A percentile compares a stretch with the other conserved stretches of the same genome.
Conservation (phyloP, 2,329 filamentous ascomycete genomes). For the Stromatinia cepivora region DNA sequence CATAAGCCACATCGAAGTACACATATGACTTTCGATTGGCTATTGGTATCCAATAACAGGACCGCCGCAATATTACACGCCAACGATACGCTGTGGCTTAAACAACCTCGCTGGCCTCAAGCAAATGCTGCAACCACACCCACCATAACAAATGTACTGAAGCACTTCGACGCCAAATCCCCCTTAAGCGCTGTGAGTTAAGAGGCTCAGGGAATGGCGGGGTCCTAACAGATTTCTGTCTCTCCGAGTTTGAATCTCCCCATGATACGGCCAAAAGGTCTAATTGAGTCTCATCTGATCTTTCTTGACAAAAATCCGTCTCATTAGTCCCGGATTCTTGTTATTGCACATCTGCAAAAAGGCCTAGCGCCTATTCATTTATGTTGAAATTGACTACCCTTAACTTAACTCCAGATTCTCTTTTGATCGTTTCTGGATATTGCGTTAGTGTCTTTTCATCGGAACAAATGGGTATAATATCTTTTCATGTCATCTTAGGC, state of each 20-base stretch:
- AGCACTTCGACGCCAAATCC: too few species aligned
- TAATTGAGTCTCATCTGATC: neutral
- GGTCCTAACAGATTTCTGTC: too few species aligned
- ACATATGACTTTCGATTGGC: neutral
- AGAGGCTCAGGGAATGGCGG: too few species aligned
- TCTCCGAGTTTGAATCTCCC: too few species aligned
- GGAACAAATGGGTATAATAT: neutral
- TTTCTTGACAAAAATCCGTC: neutral
- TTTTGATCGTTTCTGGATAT: neutral
- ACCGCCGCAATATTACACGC: neutral
- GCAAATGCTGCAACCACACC: too few species aligned
- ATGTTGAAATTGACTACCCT: neutral
- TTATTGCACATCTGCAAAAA: neutral
- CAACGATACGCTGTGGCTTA: neutral
- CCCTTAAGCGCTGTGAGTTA: too few species aligned
- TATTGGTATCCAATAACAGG: neutral
- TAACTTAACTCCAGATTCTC: neutral
- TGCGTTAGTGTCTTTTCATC: neutral
- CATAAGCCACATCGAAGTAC: neutral
- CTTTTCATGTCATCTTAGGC: neutral
- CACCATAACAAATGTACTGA: too few species aligned
- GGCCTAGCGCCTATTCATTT: neutral
- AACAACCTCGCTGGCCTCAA: too few species aligned
- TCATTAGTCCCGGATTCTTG: neutral
- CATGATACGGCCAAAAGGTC: too few species aligned